Base-by-base conservation (phyloP, 2,329 filamentous ascomycete species). In the Mycogone perniciosa region DNA sequence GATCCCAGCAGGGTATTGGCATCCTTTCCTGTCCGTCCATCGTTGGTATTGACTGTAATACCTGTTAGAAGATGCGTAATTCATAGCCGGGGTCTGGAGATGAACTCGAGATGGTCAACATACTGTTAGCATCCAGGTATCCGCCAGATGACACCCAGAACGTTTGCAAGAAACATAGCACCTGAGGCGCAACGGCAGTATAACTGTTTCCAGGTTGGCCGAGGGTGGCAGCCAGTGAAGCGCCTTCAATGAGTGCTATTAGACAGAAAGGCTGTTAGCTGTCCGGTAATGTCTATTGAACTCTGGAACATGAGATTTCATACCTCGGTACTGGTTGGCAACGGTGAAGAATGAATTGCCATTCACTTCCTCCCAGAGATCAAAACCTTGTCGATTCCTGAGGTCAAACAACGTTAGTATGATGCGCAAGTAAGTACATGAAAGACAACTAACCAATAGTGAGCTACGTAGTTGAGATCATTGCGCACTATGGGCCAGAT, bases 311-410 rank as follows among this genome's bases (percentile, higher is more conserved):
- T 33, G 34, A 30, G 4, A 26, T 13, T 27, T 67, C 54, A 76
- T 62, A 60, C 82, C 76, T 58, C 88, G 81, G 63, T 92, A 82
- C 54, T 87, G 81, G 38, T 79, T 77, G 3, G 82, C 80, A 31
- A 83, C 71, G 1, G 88, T 93, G 68, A 92, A 95, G 73, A 91
- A 93, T 0, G 86, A 90, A 26, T 80, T 84, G 38, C 87, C 86
- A 27, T 75, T 72, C 10, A 91, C 80, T 65, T 93, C 89, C 64
- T 93, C 89, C 89, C 89, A 93, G 3, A 95, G 76, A 64, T 95
- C 89, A 60, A 82, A 93, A 5, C 79, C 78, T 0, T 77, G 79
- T 56, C 74, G 67, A 62, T 80, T 81, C 76, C 71, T 74, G 5
- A 1, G 4, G 0, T 7, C 6, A 44, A 37, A 6, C 10, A 7